Base-by-base conservation (phyloP, 305 asterid species). In the Petunia hybrid region DNA sequence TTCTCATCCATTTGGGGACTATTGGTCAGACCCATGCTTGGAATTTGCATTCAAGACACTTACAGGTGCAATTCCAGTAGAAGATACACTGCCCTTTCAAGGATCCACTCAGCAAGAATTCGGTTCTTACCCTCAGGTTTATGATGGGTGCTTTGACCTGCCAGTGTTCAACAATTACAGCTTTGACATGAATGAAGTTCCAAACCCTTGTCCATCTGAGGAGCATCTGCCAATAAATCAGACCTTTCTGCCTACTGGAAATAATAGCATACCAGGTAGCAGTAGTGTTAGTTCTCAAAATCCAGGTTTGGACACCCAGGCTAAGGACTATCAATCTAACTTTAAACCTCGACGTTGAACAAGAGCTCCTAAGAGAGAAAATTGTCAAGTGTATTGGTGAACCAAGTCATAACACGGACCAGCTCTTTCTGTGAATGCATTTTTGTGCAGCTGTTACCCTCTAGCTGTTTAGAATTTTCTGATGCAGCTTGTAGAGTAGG, bases 11-110 rank as follows among this genome's bases (percentile, higher is more conserved):
- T 89, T 91, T 40, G 91, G 88, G 76, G 96, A 87, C 55, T 85
- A 93, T 10, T 88, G 94, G 94, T 78, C 94, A 1, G 91, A 91
- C 82, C 94, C 96, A 2, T 87, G 91, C 79, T 60, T 90, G 59
- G 93, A 93, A 16, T 93, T 93, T 9, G 93, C 97, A 4, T 87
- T 87, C 46, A 93, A 89, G 87, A 93, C 97, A 51, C 92, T 93
- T 10, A 87, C 89, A 35, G 96, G 97, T 41, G 93, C 89, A 46
- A 46, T 93, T 51, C 85, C 95, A 1, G 80, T 91, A 1, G 97
- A 91, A 10, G 88, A 89, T 80, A 81, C 46, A 51, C 76, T 86
- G 53, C 41, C 82, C 12, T 84, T 80, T 73, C 82, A 86, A 7
- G 89, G 87, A 2, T 35, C 78, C 83, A 74, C 85, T 38, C 81